Evolutionary conservation across 139 green algal genomes (phyloP).

Genomic region (Chlorella sorokiniana): DNA sequence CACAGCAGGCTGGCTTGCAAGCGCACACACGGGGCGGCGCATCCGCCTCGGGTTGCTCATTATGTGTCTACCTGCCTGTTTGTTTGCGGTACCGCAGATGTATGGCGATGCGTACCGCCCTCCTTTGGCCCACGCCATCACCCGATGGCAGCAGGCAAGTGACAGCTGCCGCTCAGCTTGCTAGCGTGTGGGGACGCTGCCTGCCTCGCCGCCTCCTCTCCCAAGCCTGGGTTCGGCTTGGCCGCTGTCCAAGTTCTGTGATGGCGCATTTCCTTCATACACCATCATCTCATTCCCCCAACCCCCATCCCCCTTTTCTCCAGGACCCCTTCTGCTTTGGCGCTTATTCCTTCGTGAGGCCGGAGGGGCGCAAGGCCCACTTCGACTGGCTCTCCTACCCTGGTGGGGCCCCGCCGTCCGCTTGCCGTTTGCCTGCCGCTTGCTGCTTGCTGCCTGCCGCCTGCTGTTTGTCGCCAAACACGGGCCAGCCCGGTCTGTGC

Average conservation of each 20-base stretch:
- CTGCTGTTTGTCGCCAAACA: too few relatives aligned
- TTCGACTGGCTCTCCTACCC: slow-evolving; percentile 33
- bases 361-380: background rate
- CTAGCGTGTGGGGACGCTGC: background rate
- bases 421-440: background rate
- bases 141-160: slow-evolving; percentile 28
- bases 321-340: slow-evolving; percentile 35
- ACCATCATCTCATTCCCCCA: too few relatives aligned
- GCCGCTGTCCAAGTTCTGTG: too few relatives aligned
- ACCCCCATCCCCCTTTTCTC: background rate
- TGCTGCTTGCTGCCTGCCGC: too few relatives aligned
- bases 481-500: too few relatives aligned
- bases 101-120: background rate
- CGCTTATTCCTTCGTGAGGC: slow-evolving; percentile 36
- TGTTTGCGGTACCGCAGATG: slow-evolving; percentile 14
- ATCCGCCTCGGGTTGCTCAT: too few relatives aligned
- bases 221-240: too few relatives aligned
- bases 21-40: too few relatives aligned
- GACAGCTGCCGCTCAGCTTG: background rate
- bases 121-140: slow-evolving; percentile 18
- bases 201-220: too few relatives aligned
- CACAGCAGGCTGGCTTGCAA: too few relatives aligned
- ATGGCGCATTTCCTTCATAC: too few relatives aligned
- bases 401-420: background rate
- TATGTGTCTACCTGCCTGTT: too few relatives aligned